These are phyloP conservation scores for Drosera spatulata DNA, from an alignment of 179 eudicot genomes.

Conservation along the genomic window DNA sequence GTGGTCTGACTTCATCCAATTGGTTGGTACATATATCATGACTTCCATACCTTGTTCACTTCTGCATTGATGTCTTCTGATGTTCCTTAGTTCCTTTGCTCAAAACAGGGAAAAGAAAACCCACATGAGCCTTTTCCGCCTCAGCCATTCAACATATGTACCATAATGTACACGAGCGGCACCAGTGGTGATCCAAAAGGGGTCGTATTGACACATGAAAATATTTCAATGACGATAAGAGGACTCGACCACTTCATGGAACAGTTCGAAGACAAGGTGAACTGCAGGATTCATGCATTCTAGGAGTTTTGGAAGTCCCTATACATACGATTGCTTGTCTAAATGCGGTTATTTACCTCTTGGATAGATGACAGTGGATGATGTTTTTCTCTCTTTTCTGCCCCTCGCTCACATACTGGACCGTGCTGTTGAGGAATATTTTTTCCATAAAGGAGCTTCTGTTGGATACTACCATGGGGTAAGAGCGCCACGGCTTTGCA, in stretches of 20 bases:
- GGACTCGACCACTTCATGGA: conserved; percentile 83
- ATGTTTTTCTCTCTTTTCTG: conserved; percentile 81
- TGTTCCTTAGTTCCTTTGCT: not conserved
- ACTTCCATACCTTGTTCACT: not conserved
- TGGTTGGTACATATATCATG: conserved; percentile 29
- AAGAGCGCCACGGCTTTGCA: not conserved
- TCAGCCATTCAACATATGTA: conserved; percentile 50
- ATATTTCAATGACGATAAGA: conserved; percentile 30
- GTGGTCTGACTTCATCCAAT: conserved; percentile 61
- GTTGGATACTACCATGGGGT: conserved; percentile 99
- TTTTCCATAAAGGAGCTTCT: conserved; percentile 89
- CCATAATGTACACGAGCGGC: conserved; percentile 97
- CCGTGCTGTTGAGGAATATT: conserved; percentile 85
- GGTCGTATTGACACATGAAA: conserved; percentile 84
- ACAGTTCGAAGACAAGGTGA: conserved; percentile 88
- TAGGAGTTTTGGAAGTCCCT: too few species aligned
- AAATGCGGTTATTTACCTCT: conserved; percentile 3
- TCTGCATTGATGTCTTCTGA: too few species aligned
- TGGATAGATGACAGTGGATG: conserved; percentile 76
- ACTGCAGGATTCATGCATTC: not conserved
- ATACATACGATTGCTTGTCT: conserved; percentile 6
- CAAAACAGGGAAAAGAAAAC: conserved; percentile 54
- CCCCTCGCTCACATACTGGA: conserved; percentile 97
- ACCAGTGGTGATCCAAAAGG: conserved; percentile 98
- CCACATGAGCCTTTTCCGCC: conserved; percentile 53